Evolutionary conservation across 495 filamentous ascomycete species (phyloP).

Genomic region (Trichoderma gamsii): DNA sequence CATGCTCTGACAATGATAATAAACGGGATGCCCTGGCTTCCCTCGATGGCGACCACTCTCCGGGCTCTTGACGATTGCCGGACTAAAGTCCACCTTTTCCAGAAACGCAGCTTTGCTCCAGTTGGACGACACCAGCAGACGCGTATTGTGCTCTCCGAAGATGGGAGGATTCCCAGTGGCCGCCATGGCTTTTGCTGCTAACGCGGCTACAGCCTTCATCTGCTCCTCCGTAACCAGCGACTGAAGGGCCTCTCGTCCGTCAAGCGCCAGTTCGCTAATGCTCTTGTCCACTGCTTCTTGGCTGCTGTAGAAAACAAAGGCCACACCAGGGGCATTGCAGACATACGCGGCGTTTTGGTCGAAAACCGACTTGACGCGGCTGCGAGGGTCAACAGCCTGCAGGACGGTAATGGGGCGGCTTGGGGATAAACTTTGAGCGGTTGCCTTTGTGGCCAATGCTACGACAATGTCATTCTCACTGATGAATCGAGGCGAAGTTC

Average conservation of each 20-base stretch:
- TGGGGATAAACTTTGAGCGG: constrained; percentile 16
- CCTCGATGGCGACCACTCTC: background rate
- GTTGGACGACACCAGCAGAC: constrained; percentile 38
- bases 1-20: constrained; percentile 21
- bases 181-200: constrained; percentile 17
- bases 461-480: constrained; percentile 38
- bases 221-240: constrained; percentile 41
- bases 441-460: constrained; percentile 27
- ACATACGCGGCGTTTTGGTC: constrained; percentile 19
- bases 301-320: background rate
- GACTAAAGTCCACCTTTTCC: constrained; percentile 37
- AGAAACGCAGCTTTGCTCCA: constrained; percentile 43
- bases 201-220: constrained; percentile 31
- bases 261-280: constrained; percentile 27
- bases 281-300: constrained; percentile 4
- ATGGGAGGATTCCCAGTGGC: constrained; percentile 22
- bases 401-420: constrained; percentile 26
- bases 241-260: constrained; percentile 33
- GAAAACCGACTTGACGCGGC: constrained; percentile 19
- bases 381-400: constrained; percentile 30
- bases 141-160: constrained; percentile 33
- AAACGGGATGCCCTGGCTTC: constrained; percentile 22
- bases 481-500: constrained; percentile 26
- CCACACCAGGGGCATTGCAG: constrained; percentile 18
- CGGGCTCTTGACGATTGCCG: constrained; percentile 29